A percentile compares a stretch with the other conserved stretches of the same genome.
Evolutionary conservation across 371 early-diverging fungal genomes (phyloP).

Genomic region (Phascolomyces articulosus): DNA sequence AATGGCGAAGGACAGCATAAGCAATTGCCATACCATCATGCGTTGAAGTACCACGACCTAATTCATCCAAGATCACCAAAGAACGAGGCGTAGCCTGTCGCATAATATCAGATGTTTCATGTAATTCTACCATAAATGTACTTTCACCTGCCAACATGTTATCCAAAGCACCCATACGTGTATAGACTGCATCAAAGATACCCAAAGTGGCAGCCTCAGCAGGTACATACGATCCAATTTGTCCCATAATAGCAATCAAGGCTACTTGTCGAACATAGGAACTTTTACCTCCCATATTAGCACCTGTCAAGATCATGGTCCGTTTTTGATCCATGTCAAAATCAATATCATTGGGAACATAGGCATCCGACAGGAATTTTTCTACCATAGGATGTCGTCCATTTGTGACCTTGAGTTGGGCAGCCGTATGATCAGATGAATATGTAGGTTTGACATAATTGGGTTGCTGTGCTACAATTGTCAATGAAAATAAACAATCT

Average conservation of each 20-base stretch:
- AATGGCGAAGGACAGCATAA: constrained; percentile 78
- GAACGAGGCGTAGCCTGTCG: constrained; percentile 67
- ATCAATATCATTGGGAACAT: constrained; percentile 74
- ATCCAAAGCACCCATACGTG: constrained; percentile 74
- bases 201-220: constrained; percentile 57
- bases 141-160: constrained; percentile 73
- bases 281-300: constrained; percentile 88
- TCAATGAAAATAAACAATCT: constrained; percentile 80
- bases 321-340: constrained; percentile 41
- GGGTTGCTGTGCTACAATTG: constrained; percentile 61
- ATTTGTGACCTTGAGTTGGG: constrained; percentile 45
- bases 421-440: constrained; percentile 41
- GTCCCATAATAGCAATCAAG: constrained; percentile 78
- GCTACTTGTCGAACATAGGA: constrained; percentile 82
- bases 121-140: constrained; percentile 91
- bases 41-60: constrained; percentile 97
- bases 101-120: constrained; percentile 80
- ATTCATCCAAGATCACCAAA: constrained; percentile 94
- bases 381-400: constrained; percentile 73
- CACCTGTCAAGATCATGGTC: constrained; percentile 73
- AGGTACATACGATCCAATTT: constrained; percentile 82
- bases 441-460: constrained; percentile 78
- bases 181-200: constrained; percentile 72
- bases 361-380: constrained; percentile 30
- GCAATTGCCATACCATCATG: constrained; percentile 95